phyloP scores from a whole-genome alignment of 2,329 filamentous ascomycete genomes.

The Talaromyces sp. region DNA sequence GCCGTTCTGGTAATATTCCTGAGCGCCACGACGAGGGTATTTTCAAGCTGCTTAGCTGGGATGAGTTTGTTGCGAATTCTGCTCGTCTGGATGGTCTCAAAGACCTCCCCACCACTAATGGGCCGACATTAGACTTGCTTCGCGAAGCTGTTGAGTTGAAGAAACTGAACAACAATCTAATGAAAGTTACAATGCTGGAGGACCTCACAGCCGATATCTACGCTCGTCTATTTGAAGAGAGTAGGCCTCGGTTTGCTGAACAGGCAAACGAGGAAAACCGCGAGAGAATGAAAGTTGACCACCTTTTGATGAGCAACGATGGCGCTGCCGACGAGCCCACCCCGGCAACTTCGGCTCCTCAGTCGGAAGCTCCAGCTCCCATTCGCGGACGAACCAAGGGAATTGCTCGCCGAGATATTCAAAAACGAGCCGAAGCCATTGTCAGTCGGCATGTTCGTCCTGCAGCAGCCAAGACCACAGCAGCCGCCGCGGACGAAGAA shows the following conservation, averaged over 20 bases:
- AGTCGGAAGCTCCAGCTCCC: slow-evolving; percentile 28
- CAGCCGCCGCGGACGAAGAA: slow-evolving; percentile 24
- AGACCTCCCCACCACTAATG: slow-evolving; percentile 44
- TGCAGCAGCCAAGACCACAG: slow-evolving; percentile 19
- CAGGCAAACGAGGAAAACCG: slow-evolving; percentile 42
- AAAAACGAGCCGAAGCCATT: slow-evolving; percentile 55
- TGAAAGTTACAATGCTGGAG: slow-evolving; percentile 81
- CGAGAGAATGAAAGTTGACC: slow-evolving; percentile 45
- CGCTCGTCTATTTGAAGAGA: slow-evolving; percentile 50
- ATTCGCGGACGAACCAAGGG: slow-evolving; percentile 49
- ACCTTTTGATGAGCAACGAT: slow-evolving; percentile 40
- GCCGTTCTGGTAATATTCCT: slow-evolving; percentile 52
- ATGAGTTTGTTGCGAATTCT: slow-evolving; percentile 60
- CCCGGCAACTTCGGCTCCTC: slow-evolving; percentile 25
- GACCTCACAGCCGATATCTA: slow-evolving; percentile 93
- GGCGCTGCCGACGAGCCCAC: slow-evolving; percentile 26
- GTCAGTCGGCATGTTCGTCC: slow-evolving; percentile 37
- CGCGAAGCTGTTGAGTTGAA: slow-evolving; percentile 66
- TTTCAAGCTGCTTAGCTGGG: slow-evolving; percentile 60
- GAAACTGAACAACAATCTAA: slow-evolving; percentile 77
- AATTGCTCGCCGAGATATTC: slow-evolving; percentile 56
- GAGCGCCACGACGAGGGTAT: slow-evolving; percentile 61
- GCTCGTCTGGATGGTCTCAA: slow-evolving; percentile 58
- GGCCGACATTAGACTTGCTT: slow-evolving; percentile 56
- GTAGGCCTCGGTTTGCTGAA: slow-evolving; percentile 34